A percentile compares a stretch with the other conserved stretches of the same genome.
These are phyloP conservation scores for Calonectria pseudoreteaudii DNA, from an alignment of 2,329 filamentous ascomycete genomes.

Conservation along the genomic window DNA sequence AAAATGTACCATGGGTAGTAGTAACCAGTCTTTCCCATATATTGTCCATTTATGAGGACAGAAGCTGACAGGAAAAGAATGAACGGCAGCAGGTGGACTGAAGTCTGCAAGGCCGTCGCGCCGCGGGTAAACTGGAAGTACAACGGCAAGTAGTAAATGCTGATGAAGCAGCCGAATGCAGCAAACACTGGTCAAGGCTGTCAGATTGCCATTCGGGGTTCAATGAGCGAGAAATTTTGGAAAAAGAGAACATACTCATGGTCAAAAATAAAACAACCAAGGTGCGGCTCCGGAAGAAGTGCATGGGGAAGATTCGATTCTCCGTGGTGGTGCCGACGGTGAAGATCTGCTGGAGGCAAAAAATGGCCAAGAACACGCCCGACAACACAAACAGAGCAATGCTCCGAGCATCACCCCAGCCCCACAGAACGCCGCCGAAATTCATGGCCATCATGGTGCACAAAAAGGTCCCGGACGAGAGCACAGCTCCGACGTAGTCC, in stretches of 20 bases:
- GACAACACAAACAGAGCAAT: neutral
- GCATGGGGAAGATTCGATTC: neutral
- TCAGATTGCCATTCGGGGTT: slow-evolving; percentile 56
- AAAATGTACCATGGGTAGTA: slow-evolving; percentile 55
- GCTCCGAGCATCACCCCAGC: neutral
- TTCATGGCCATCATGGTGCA: slow-evolving; percentile 60
- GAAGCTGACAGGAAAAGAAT: slow-evolving; percentile 50
- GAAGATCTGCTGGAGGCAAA: neutral
- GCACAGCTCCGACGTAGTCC: slow-evolving; percentile 56
- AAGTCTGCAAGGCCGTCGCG: slow-evolving; percentile 54
- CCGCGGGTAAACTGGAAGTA: slow-evolving; percentile 61
- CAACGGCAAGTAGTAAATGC: slow-evolving; percentile 63
- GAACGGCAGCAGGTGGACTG: slow-evolving; percentile 54
- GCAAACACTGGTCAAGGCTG: slow-evolving; percentile 37
- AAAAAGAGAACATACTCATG: neutral
- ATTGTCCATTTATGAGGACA: slow-evolving; percentile 48
- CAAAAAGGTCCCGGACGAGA: slow-evolving; percentile 55
- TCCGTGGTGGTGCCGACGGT: neutral
- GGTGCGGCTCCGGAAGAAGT: neutral
- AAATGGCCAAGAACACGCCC: neutral
- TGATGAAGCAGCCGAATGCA: neutral
- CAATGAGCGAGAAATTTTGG: neutral
- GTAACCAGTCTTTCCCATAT: slow-evolving; percentile 50
- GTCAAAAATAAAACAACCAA: neutral
- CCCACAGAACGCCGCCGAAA: slow-evolving; percentile 50